A percentile compares a stretch with the other conserved stretches of the same genome.
phyloP scores from a whole-genome alignment of 1,284 basidiomycete genomes.

The Xanthoconium separans region DNA sequence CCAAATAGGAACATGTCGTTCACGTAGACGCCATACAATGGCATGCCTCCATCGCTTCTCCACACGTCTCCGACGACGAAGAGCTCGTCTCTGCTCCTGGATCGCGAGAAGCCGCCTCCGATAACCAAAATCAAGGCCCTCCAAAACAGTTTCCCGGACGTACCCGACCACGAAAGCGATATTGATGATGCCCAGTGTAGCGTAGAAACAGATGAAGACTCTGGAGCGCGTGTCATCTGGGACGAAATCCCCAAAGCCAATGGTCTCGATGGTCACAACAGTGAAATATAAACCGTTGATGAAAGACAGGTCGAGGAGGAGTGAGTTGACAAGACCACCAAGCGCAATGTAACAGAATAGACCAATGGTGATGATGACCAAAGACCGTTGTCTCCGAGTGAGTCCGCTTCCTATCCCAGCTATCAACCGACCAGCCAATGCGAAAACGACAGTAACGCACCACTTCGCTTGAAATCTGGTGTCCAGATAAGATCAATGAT shows the following conservation, averaged over 20 bases:
- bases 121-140: constrained; percentile 62
- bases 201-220: constrained; percentile 58
- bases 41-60: constrained; percentile 55
- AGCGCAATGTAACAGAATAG: constrained; percentile 73
- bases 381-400: constrained; percentile 75
- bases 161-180: constrained; percentile 66
- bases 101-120: constrained; percentile 48
- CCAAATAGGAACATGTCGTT: constrained; percentile 50
- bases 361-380: constrained; percentile 76
- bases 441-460: constrained; percentile 36
- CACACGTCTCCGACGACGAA: constrained; percentile 39
- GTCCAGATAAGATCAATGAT: constrained; percentile 62
- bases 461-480: constrained; percentile 65
- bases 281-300: constrained; percentile 73
- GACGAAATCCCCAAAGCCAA: constrained; percentile 79
- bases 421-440: background rate
- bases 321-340: constrained; percentile 59
- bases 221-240: constrained; percentile 50
- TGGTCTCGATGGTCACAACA: constrained; percentile 68
- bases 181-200: constrained; percentile 58
- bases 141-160: constrained; percentile 69
- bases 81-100: constrained; percentile 40
- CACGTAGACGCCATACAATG: constrained; percentile 55
- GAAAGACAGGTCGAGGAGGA: constrained; percentile 60
- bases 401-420: constrained; percentile 63